Evolutionary conservation across 306 rosid species (phyloP).

Genomic region (Crotalaria pallida): DNA sequence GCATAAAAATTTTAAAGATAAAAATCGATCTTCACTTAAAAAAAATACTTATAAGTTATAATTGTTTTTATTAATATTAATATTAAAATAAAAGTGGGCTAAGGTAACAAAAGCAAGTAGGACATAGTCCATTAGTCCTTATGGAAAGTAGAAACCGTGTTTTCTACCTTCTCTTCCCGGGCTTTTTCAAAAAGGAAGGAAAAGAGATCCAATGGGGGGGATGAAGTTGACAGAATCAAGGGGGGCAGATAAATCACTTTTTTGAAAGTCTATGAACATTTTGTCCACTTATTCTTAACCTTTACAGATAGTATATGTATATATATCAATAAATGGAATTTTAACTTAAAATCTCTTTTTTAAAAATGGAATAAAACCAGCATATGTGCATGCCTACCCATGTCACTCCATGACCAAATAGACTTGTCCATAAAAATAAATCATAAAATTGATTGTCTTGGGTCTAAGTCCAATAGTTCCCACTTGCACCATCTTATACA

Average conservation of each 20-base stretch:
- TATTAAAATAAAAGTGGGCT: no score
- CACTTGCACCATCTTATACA: background rate
- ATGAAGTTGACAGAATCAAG: background rate
- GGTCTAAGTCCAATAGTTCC: background rate
- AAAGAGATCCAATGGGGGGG: background rate
- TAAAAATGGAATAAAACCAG: background rate
- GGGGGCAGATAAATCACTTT: background rate
- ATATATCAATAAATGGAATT: background rate
- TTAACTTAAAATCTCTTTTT: background rate
- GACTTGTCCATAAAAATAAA: background rate
- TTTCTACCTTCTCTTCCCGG: background rate
- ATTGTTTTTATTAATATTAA: no score
- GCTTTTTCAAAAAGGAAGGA: background rate
- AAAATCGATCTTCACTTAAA: no score
- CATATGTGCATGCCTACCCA: background rate
- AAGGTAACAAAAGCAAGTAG: no score
- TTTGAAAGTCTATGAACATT: background rate
- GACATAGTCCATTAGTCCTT: no score
- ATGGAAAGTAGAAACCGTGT: no score
- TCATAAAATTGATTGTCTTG: background rate
- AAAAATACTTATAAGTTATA: no score
- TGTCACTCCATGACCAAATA: background rate
- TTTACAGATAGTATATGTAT: no score
- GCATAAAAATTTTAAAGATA: no score
- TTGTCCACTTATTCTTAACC: background rate